Percentiles rank a stretch among this genome's conserved stretches.
Evolutionary conservation across 331 rosid genomes (phyloP).

Genomic region (Quercus lobata): DNA sequence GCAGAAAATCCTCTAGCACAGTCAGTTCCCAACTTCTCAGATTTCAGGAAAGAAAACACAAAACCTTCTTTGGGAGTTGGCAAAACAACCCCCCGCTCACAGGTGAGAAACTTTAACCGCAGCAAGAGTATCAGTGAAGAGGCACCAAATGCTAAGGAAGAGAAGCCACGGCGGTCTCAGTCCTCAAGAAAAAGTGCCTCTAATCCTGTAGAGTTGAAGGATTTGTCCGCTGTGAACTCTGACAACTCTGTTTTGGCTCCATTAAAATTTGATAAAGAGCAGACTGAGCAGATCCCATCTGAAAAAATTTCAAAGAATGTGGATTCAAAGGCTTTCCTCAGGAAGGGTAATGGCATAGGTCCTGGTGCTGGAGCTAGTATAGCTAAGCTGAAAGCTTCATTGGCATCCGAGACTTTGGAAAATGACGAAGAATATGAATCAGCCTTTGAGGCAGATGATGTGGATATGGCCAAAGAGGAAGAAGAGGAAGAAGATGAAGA

Average conservation of each 20-base stretch:
- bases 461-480: slow-evolving; percentile 50
- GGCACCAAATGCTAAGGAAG: slow-evolving; percentile 56
- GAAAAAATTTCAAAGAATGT: slow-evolving; percentile 39
- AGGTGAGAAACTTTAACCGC: slow-evolving; percentile 57
- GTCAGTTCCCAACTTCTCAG: slow-evolving; percentile 94
- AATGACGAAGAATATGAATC: slow-evolving; percentile 60
- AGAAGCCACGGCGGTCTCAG: slow-evolving; percentile 56
- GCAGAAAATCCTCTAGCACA: slow-evolving; percentile 74
- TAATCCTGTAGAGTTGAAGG: slow-evolving; percentile 58
- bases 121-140: slow-evolving; percentile 73
- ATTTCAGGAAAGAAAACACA: slow-evolving; percentile 93
- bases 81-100: slow-evolving; percentile 59
- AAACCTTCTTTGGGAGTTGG: slow-evolving; percentile 73
- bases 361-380: slow-evolving; percentile 47
- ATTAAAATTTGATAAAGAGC: slow-evolving; percentile 64
- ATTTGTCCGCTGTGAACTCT: slow-evolving; percentile 46
- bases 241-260: slow-evolving; percentile 69
- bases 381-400: slow-evolving; percentile 62
- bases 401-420: slow-evolving; percentile 40
- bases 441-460: slow-evolving; percentile 58
- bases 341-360: slow-evolving; percentile 60
- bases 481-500: slow-evolving; percentile 64
- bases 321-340: slow-evolving; percentile 54
- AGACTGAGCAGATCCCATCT: slow-evolving; percentile 38
- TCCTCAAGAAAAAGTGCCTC: slow-evolving; percentile 61